Base-by-base conservation (phyloP, 2,329 filamentous ascomycete species). In the Alternaria arborescens region DNA sequence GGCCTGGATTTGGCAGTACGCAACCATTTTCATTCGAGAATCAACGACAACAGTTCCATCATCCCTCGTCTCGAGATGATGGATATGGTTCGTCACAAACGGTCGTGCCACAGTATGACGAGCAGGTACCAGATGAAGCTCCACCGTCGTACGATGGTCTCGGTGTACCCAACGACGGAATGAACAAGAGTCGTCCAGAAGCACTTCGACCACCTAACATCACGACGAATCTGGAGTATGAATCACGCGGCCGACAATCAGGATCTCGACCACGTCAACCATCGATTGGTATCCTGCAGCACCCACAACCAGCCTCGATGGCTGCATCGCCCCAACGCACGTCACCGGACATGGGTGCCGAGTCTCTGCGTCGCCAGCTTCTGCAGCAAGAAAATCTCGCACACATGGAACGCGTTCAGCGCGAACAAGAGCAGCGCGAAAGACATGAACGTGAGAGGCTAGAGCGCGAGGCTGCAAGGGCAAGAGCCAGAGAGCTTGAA, bases 271-370 rank as follows among this genome's bases (percentile, higher is more conserved):
- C 65, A 36, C 75, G 76, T 32, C 76, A 78, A 56, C 51, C 70
- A 12, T 77, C 75, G 1, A 64, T 77, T 8, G 71, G 68, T 6
- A 70, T 78, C n/a, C 65, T 78, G 20, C 75, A 77, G 52, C 76
- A 78, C 50, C 76, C 76, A 11, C 75, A 77, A 46, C 76, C 76
- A n/a, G 74, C 76, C 8, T 76, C 75, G 7, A 78, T 78, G 76
- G 75, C 76, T 18, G 76, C 76, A n/a, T 77, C 75, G 1, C 76
- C 76, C 10, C 71, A 75, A 36, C 75, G 73, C 47, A 72, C 73
- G n/a, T 67, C 67, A 12, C 71, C 71, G 14, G 74, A 78, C 47
- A 78, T 78, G 76, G 76, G 76, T 18, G 71, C 76, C 52, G 74
- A 77, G 41, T 74, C 72, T 30, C 66, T 78, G 2, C 75, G 74